Evolutionary conservation across 768 basidiomycete species (phyloP).

Genomic region (Melanogaster broomeanus): DNA sequence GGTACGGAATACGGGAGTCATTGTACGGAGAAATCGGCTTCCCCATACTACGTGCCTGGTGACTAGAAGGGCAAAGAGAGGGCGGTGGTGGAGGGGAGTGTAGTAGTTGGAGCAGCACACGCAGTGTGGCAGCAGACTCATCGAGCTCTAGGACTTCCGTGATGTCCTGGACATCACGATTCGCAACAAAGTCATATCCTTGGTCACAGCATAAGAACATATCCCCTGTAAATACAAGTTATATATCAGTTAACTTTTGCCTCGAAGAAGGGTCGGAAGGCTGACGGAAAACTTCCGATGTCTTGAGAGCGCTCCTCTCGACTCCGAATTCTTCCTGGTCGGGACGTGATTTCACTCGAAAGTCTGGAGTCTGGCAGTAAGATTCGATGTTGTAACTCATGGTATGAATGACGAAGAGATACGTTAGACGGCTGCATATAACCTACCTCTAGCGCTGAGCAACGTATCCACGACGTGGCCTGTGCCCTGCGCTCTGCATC

Average conservation of each 20-base stretch:
- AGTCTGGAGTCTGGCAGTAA: slow-evolving; percentile 52
- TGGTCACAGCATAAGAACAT: slow-evolving; percentile 67
- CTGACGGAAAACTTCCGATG: slow-evolving; percentile 68
- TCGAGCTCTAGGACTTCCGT: slow-evolving; percentile 50
- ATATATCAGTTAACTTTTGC: slow-evolving; percentile 10
- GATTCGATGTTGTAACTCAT: slow-evolving; percentile 31
- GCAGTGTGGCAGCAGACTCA: slow-evolving; percentile 50
- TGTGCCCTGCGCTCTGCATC: background rate
- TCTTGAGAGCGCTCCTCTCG: slow-evolving; percentile 47
- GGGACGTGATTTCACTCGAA: slow-evolving; percentile 53
- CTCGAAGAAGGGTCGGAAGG: slow-evolving; percentile 8
- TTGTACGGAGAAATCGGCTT: slow-evolving; percentile 33
- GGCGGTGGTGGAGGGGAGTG: slow-evolving; percentile 56
- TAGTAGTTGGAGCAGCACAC: slow-evolving; percentile 55
- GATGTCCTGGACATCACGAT: slow-evolving; percentile 20
- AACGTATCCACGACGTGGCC: slow-evolving; percentile 22
- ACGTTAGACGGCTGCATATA: slow-evolving; percentile 7
- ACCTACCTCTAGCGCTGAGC: background rate
- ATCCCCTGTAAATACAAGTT: slow-evolving; percentile 43
- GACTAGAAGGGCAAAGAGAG: slow-evolving; percentile 25
- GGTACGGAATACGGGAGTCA: slow-evolving; percentile 60
- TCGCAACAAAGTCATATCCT: slow-evolving; percentile 8
- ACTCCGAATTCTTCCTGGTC: slow-evolving; percentile 54
- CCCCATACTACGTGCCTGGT: slow-evolving; percentile 30
- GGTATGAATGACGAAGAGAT: background rate